Base-by-base conservation (phyloP, 2,329 filamentous ascomycete species). In the Ophiocordyceps sinensis region DNA sequence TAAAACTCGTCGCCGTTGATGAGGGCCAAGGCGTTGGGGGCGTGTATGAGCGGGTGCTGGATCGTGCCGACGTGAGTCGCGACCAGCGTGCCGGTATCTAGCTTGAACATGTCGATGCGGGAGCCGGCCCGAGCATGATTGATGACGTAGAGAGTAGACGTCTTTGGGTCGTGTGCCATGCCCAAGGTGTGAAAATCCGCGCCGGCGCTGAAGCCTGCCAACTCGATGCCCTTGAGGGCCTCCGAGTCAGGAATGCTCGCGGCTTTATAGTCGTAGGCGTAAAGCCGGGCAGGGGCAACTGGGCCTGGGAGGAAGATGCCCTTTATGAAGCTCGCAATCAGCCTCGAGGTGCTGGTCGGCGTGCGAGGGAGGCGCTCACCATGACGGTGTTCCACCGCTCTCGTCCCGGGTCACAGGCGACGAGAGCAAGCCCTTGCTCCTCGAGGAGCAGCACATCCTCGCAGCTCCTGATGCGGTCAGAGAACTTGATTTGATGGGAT, bases 321-420 rank as follows among this genome's bases (percentile, higher is more conserved):
- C 57, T 59, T n/a, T 28, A 1, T 4, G 14, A 14, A 32, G 3
- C 26, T n/a, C 10, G 17, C 14, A 29, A 34, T n/a, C 36, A 37
- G 26, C 23, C 17, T 7, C 19, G 7, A 19, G 10, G 4, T 15
- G 5, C 7, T 7, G 3, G 14, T 31, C 2, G 17, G 13, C 19
- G 17, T 26, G 19, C 5, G 2, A 21, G 17, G 5, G 9, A 15
- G 2, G 17, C 11, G 38, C 49, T 21, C 28, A 59, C 63, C 62
- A 65, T 63, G 44, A 66, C 62, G 3, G 59, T 63, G 45, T 66
- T 66, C 51, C 55, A 61, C 9, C 49, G 53, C 42, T 66, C 63
- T 4, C 63, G 53, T 5, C 62, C 63, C 1, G 56, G 47, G 17
- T 65, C 63, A 38, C 63, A 66, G 13, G 52, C 56, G 4, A 64